Percentiles rank a stretch among this genome's conserved stretches.
Conservation (phyloP, 768 basidiomycete genomes). For the Tulasnella sp. region DNA sequence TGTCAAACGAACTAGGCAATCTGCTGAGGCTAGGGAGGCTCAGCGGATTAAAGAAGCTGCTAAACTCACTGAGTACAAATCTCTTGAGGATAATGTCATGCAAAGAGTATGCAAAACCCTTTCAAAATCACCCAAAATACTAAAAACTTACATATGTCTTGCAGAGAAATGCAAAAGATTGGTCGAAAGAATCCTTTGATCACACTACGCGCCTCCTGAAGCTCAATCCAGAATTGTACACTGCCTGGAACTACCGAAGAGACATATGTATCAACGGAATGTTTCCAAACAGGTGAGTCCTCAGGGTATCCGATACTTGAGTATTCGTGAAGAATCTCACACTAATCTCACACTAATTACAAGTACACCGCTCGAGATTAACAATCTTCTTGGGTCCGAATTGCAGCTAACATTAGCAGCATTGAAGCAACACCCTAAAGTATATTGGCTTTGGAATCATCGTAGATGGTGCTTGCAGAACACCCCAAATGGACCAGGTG, state of each 20-base stretch:
- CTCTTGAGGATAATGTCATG: slow-evolving; percentile 50
- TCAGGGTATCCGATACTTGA: background rate
- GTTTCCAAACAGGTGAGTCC: slow-evolving; percentile 51
- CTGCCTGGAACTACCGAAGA: slow-evolving; percentile 89
- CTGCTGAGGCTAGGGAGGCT: slow-evolving; percentile 48
- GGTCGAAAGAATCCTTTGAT: slow-evolving; percentile 60
- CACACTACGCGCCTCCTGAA: slow-evolving; percentile 64
- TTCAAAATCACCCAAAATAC: background rate
- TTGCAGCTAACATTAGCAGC: slow-evolving; percentile 67
- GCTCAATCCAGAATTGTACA: slow-evolving; percentile 90
- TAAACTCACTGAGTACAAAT: slow-evolving; percentile 64
- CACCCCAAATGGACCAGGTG: slow-evolving; percentile 58
- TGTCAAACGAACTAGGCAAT: slow-evolving; percentile 49
- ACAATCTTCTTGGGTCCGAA: slow-evolving; percentile 55
- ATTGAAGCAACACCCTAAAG: slow-evolving; percentile 78
- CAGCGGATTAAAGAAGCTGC: slow-evolving; percentile 55
- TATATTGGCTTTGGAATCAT: slow-evolving; percentile 99
- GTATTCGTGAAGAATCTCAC: background rate
- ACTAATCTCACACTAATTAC: slow-evolving; percentile 9
- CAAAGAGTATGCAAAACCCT: slow-evolving; percentile 35
- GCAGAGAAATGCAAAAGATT: slow-evolving; percentile 60
- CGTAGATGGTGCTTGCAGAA: slow-evolving; percentile 87
- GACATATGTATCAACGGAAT: slow-evolving; percentile 59
- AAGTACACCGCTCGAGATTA: slow-evolving; percentile 49
- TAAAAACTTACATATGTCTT: background rate